These are phyloP conservation scores for Leccinum obscurum DNA, from an alignment of 768 basidiomycete genomes.

Conservation along the genomic window DNA sequence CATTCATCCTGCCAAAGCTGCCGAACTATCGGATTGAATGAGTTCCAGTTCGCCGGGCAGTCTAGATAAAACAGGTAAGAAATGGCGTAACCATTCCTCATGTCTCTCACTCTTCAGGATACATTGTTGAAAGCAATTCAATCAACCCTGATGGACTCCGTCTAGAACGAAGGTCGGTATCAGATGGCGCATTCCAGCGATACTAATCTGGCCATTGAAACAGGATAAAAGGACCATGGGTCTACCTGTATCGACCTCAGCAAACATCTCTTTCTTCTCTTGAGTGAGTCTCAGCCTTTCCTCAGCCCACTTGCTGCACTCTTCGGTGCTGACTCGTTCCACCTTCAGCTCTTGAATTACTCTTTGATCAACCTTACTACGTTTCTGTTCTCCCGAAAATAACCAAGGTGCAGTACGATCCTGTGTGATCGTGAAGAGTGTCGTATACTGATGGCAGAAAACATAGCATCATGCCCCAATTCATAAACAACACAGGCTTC, in stretches of 20 bases:
- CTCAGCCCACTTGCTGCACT: neutral
- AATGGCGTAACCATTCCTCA: too few relatives aligned
- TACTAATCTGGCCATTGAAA: neutral
- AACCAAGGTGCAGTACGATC: neutral
- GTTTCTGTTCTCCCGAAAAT: neutral
- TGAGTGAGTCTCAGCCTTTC: neutral
- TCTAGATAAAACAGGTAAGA: too few relatives aligned
- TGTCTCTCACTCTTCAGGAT: neutral
- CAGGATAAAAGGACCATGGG: neutral
- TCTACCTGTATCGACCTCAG: neutral
- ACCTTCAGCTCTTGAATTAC: neutral
- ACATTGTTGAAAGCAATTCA: neutral
- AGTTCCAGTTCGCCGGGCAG: too few relatives aligned
- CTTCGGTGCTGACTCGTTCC: neutral
- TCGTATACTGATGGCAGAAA: neutral
- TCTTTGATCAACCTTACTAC: neutral
- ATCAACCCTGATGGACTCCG: neutral
- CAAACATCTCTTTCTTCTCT: neutral
- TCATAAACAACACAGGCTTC: fast-evolving
- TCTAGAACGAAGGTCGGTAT: neutral
- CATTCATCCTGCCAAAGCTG: too few relatives aligned
- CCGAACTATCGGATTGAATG: too few relatives aligned
- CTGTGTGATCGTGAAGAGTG: neutral
- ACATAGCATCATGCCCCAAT: neutral
- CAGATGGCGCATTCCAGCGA: neutral